Evolutionary conservation across 2,329 filamentous ascomycete species (phyloP).

Genomic region (Penicillium sp.): DNA sequence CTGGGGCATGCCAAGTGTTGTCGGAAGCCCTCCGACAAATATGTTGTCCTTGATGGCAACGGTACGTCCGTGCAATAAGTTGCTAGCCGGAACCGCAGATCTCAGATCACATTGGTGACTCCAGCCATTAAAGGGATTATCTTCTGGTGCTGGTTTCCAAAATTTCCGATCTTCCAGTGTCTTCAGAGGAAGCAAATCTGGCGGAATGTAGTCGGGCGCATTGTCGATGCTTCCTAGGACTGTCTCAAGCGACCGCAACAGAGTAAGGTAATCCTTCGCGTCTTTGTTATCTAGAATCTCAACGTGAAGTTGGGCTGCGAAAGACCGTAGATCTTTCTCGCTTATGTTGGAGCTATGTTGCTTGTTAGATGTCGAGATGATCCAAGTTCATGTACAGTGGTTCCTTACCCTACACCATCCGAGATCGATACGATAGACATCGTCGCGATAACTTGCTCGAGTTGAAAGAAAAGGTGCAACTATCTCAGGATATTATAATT

Average conservation of each 20-base stretch:
- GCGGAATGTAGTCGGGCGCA: constrained; percentile 37
- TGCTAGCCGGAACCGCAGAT: constrained; percentile 22
- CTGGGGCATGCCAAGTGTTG: constrained; percentile 32
- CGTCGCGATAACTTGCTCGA: background rate
- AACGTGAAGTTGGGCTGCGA: background rate
- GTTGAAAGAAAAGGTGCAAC: too few relatives aligned
- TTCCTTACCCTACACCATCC: background rate
- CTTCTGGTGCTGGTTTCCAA: constrained; percentile 13
- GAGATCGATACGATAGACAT: background rate
- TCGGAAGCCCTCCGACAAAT: constrained; percentile 35
- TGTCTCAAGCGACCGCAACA: constrained; percentile 28
- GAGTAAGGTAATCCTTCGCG: constrained; percentile 20
- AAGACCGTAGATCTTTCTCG: background rate
- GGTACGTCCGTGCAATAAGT: constrained; percentile 27
- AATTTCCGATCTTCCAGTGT: constrained; percentile 22
- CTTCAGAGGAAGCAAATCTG: constrained; percentile 28
- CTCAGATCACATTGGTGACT: constrained; percentile 36
- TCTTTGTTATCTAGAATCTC: background rate
- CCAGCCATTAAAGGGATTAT: constrained; percentile 46
- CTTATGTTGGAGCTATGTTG: constrained; percentile 1
- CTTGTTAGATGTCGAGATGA: background rate
- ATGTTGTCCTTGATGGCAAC: constrained; percentile 41
- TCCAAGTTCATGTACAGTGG: background rate
- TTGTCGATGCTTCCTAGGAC: constrained; percentile 27
- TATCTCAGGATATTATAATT: background rate